A percentile compares a stretch with the other conserved stretches of the same genome.
phyloP scores from a whole-genome alignment of 2,329 filamentous ascomycete species.

The Ceratocystis ficicola region DNA sequence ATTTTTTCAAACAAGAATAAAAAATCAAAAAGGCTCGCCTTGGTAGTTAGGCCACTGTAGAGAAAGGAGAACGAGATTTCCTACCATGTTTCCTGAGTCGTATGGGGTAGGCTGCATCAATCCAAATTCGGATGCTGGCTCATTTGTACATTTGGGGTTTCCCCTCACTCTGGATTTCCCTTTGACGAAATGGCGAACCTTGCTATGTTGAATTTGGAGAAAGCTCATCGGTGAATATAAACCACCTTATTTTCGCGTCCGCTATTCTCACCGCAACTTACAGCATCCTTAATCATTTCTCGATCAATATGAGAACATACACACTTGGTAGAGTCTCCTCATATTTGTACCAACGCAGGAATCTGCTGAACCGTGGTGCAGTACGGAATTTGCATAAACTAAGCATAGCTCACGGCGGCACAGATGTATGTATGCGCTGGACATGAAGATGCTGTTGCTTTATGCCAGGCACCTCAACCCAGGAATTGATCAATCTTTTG shows the following conservation, averaged over 20 bases:
- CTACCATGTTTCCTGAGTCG: no score
- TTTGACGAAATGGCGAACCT: neutral
- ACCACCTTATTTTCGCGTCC: neutral
- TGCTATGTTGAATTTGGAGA: neutral
- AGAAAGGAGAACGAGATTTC: neutral
- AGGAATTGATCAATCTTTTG: no score
- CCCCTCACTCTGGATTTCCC: neutral
- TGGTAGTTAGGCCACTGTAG: no score
- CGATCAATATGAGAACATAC: neutral
- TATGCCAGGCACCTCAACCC: neutral
- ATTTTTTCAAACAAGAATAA: no score
- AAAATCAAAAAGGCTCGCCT: no score
- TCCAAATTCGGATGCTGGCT: neutral
- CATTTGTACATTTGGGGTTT: neutral
- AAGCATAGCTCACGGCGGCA: constrained; percentile 16
- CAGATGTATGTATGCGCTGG: constrained; percentile 8
- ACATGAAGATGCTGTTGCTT: neutral
- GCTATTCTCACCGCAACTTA: neutral
- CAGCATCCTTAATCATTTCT: neutral
- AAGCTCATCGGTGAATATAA: neutral
- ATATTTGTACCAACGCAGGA: no score
- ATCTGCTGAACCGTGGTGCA: neutral
- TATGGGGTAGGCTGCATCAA: neutral
- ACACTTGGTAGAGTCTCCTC: neutral
- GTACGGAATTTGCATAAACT: constrained; percentile 11